These are phyloP conservation scores for Akanthomyces dipterigenus DNA, from an alignment of 2,329 filamentous ascomycete species.

Conservation along the genomic window DNA sequence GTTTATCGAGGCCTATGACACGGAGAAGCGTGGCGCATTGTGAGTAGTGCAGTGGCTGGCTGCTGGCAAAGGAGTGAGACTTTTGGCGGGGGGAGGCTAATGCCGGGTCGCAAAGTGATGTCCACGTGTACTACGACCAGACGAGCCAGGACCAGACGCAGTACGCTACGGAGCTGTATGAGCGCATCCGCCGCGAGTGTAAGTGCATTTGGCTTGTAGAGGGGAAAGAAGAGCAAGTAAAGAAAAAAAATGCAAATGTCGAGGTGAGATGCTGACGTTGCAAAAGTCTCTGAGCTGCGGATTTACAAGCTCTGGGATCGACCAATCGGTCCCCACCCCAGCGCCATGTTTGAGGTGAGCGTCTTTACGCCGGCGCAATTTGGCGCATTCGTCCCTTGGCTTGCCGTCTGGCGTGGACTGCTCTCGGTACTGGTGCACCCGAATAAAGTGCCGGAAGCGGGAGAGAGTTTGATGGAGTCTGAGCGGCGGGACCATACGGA, in stretches of 20 bases:
- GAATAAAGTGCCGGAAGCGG: conserved; percentile 55
- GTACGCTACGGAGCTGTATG: conserved; percentile 67
- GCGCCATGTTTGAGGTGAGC: conserved; percentile 92
- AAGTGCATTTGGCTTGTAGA: conserved; percentile 21
- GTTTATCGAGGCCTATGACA: conserved; percentile 63
- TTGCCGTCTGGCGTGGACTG: conserved; percentile 74
- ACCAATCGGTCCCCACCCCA: conserved; percentile 73
- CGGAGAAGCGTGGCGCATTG: conserved; percentile 65
- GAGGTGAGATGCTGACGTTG: conserved; percentile 1
- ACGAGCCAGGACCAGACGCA: conserved; percentile 53
- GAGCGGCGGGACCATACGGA: conserved; percentile 56
- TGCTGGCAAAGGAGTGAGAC: too few relatives aligned
- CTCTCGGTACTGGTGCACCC: conserved; percentile 76
- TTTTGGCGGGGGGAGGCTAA: background rate
- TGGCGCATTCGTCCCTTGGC: conserved; percentile 80
- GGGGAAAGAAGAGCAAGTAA: too few relatives aligned
- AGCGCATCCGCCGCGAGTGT: conserved; percentile 77
- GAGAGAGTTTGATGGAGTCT: conserved; percentile 21
- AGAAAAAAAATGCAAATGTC: background rate
- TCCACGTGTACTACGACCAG: conserved; percentile 79
- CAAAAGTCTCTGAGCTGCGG: conserved; percentile 70
- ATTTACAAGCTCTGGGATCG: conserved; percentile 73
- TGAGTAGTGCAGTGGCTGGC: conserved; percentile 28
- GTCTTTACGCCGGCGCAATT: conserved; percentile 81
- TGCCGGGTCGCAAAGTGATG: conserved; percentile 44